A percentile compares a stretch with the other conserved stretches of the same genome.
Evolutionary conservation across 2,329 filamentous ascomycete genomes (phyloP).

Genomic region (Lecanicillium sp.): DNA sequence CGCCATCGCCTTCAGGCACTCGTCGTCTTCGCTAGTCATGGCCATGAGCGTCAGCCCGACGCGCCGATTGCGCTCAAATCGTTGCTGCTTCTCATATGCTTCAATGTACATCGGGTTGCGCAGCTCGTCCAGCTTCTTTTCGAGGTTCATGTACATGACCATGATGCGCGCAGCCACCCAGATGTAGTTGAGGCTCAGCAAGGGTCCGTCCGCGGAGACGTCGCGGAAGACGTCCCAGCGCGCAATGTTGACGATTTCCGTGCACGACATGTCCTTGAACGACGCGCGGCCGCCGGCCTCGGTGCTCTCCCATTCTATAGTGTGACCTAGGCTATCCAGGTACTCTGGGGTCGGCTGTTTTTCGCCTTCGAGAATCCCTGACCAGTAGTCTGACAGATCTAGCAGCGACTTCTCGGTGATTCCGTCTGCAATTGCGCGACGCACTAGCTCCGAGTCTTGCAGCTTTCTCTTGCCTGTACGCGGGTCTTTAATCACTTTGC

Average conservation of each 20-base stretch:
- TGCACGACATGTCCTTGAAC: neutral
- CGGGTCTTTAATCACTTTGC: constrained; percentile 18
- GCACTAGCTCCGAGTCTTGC: constrained; percentile 22
- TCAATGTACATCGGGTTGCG: constrained; percentile 15
- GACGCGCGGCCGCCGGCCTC: neutral
- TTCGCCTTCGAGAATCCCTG: no score
- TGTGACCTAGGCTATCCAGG: no score
- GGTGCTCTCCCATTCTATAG: no score
- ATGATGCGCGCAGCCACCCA: constrained; percentile 17
- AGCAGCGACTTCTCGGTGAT: constrained; percentile 13
- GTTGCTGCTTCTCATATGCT: neutral
- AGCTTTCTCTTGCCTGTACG: constrained; percentile 18
- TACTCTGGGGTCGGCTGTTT: no score
- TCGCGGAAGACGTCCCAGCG: constrained; percentile 18
- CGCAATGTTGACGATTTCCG: constrained; percentile 13
- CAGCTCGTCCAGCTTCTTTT: constrained; percentile 16
- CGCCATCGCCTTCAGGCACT: neutral
- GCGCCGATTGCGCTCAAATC: neutral
- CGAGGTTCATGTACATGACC: constrained; percentile 18
- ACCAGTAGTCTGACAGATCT: constrained; percentile 1
- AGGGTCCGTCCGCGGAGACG: constrained; percentile 18
- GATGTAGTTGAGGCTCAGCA: constrained; percentile 27
- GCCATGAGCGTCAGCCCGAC: neutral
- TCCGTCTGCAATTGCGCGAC: no score
- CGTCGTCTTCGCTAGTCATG: neutral